Conservation (phyloP, 345 rosid genomes). For the Theobroma cacao region DNA sequence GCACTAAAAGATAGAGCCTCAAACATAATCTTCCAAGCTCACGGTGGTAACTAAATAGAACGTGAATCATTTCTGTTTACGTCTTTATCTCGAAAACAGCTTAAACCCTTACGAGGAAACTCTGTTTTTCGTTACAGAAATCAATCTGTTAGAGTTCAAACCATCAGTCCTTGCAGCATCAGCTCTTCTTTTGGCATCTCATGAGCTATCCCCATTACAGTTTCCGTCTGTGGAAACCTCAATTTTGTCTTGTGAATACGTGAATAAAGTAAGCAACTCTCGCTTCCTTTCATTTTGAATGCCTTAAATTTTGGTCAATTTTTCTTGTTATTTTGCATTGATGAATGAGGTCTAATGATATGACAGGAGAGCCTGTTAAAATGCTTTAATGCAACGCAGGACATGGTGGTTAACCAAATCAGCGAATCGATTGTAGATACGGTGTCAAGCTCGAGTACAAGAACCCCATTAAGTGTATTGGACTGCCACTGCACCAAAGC, state of each 20-base stretch:
- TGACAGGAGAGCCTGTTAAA: constrained; percentile 41
- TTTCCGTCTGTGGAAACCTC: constrained; percentile 36
- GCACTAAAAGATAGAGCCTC: constrained; percentile 51
- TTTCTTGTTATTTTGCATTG: neutral
- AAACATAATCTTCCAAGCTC: constrained; percentile 47
- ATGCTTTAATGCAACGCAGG: constrained; percentile 42
- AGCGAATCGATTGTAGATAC: constrained; percentile 28
- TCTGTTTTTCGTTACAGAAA: constrained; percentile 35
- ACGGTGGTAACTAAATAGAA: constrained; percentile 32
- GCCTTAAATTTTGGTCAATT: neutral
- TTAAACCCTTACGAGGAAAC: constrained; percentile 5
- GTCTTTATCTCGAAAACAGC: neutral
- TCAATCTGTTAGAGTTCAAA: constrained; percentile 50
- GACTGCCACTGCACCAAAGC: constrained; percentile 37
- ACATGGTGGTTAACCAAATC: constrained; percentile 32
- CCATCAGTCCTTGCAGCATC: constrained; percentile 68
- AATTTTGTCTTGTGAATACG: constrained; percentile 31
- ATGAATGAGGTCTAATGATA: neutral
- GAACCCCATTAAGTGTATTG: constrained; percentile 46
- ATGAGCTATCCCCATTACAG: constrained; percentile 54
- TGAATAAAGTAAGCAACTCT: constrained; percentile 38
- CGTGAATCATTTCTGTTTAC: neutral
- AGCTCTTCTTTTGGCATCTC: constrained; percentile 47
- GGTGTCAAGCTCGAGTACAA: constrained; percentile 38
- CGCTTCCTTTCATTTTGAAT: neutral